These are phyloP conservation scores for Nothopassalora personata DNA, from an alignment of 2,329 filamentous ascomycete genomes.

Conservation along the genomic window DNA sequence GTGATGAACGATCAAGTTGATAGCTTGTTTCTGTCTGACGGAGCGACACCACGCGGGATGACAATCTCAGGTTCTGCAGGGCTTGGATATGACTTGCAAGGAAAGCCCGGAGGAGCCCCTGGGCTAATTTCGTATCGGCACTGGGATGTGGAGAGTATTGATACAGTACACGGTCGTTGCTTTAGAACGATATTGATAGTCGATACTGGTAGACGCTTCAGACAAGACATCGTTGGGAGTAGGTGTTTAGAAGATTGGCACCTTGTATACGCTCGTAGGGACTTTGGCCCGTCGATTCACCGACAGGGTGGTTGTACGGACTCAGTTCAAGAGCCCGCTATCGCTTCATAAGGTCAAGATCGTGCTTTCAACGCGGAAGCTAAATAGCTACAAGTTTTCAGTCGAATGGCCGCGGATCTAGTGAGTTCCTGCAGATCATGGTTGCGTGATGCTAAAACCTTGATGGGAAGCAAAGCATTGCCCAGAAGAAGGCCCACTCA, in stretches of 20 bases:
- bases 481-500: neutral
- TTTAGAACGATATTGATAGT: neutral
- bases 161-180: neutral
- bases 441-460: neutral
- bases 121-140: neutral
- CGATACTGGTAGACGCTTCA: neutral
- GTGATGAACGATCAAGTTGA: neutral
- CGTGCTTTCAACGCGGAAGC: too few relatives aligned
- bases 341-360: too few relatives aligned
- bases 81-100: neutral
- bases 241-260: neutral
- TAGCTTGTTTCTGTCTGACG: neutral
- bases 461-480: neutral
- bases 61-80: slow-evolving; percentile 1
- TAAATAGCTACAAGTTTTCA: too few relatives aligned
- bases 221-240: neutral
- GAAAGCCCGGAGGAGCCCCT: neutral
- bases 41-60: neutral
- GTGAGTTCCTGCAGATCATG: neutral
- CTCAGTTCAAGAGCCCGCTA: too few relatives aligned
- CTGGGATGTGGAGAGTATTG: neutral
- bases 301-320: too few relatives aligned
- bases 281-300: too few relatives aligned
- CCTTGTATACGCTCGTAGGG: too few relatives aligned
- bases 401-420: neutral